A percentile compares a stretch with the other conserved stretches of the same genome.
phyloP scores from a whole-genome alignment of 768 basidiomycete genomes.

The Mycena leptocephala region DNA sequence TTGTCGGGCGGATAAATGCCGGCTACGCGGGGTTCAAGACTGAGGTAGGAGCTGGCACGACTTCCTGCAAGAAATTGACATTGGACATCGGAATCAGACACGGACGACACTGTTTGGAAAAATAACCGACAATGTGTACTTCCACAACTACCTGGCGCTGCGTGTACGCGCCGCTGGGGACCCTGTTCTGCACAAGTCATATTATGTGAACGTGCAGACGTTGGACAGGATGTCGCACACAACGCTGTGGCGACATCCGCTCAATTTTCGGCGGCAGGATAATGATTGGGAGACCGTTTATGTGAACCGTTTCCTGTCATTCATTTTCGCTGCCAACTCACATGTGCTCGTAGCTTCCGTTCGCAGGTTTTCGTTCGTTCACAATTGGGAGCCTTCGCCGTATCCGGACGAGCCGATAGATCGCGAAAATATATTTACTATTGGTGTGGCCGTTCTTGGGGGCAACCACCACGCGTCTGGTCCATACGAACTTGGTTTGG shows the following conservation, averaged over 20 bases:
- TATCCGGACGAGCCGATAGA: conserved; percentile 86
- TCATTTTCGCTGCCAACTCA: conserved; percentile 30
- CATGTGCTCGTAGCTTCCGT: conserved; percentile 76
- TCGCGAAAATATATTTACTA: conserved; percentile 80
- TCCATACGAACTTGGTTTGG: conserved; percentile 86
- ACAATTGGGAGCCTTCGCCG: conserved; percentile 81
- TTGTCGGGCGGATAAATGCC: conserved; percentile 79
- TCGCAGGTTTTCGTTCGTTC: conserved; percentile 82
- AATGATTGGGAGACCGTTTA: conserved; percentile 88
- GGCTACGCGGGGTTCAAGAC: conserved; percentile 96
- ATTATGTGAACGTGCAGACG: conserved; percentile 95
- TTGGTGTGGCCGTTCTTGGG: conserved; percentile 92
- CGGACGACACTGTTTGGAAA: conserved; percentile 92
- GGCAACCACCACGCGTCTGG: conserved; percentile 86
- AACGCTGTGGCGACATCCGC: conserved; percentile 95
- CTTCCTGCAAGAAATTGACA: conserved; percentile 9
- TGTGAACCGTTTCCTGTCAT: conserved; percentile 61
- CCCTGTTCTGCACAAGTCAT: conserved; percentile 84
- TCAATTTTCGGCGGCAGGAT: conserved; percentile 81
- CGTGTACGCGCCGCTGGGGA: conserved; percentile 87
- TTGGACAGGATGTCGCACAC: conserved; percentile 80
- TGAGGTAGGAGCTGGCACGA: conserved; percentile 65
- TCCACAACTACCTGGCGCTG: conserved; percentile 86
- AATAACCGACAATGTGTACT: conserved; percentile 86
- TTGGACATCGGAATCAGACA: conserved; percentile 58